A percentile compares a stretch with the other conserved stretches of the same genome.
phyloP scores from a whole-genome alignment of 371 early-diverging fungal genomes.

The Funneliformis caledonium region DNA sequence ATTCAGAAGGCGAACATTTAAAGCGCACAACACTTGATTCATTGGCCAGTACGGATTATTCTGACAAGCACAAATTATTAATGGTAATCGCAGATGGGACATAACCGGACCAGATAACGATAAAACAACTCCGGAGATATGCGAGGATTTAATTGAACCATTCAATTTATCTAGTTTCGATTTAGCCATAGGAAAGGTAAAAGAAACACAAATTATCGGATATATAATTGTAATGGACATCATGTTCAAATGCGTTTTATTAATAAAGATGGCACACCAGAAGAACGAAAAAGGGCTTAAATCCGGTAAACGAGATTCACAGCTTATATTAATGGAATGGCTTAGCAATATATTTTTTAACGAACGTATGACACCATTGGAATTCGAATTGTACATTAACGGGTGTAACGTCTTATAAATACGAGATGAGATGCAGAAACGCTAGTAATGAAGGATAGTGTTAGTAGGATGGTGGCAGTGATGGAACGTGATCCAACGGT shows the following conservation, averaged over 20 bases:
- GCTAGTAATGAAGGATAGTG: constrained; percentile 73
- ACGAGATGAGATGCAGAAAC: constrained; percentile 96
- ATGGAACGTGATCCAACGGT: constrained; percentile 79
- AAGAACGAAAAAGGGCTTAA: constrained; percentile 68
- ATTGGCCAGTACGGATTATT: constrained; percentile 81
- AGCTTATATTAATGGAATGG: constrained; percentile 97
- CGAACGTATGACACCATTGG: constrained; percentile 92
- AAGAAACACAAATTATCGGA: constrained; percentile 93
- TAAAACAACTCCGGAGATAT: constrained; percentile 74
- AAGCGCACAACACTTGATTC: constrained; percentile 90
- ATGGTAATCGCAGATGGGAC: constrained; percentile 90
- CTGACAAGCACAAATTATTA: constrained; percentile 86
- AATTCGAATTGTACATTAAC: constrained; percentile 89
- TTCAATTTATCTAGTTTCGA: constrained; percentile 54
- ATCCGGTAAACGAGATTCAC: constrained; percentile 98
- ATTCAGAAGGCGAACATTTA: constrained; percentile 88
- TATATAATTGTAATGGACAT: constrained; percentile 65
- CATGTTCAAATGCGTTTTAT: constrained; percentile 87
- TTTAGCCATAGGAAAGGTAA: constrained; percentile 85
- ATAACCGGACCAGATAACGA: constrained; percentile 82
- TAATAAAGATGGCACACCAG: constrained; percentile 89
- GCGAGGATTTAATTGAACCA: constrained; percentile 71
- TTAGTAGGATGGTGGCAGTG: constrained; percentile 73
- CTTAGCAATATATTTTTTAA: constrained; percentile 89
- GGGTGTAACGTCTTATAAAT: constrained; percentile 81